phyloP scores from a whole-genome alignment of 768 basidiomycete species.

The Dictyophora rubrovolvata region DNA sequence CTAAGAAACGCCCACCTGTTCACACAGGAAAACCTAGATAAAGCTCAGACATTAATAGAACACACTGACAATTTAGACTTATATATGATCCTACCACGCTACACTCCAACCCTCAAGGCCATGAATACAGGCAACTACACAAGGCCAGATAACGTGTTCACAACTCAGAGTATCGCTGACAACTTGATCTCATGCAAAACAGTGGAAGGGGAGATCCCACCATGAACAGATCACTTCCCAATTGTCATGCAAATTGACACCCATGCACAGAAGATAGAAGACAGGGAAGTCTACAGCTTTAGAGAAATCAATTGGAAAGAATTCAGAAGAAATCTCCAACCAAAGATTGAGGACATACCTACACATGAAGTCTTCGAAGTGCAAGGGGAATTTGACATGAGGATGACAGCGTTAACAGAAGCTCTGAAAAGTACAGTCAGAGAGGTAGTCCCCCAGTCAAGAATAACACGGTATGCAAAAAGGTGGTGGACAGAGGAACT shows the following conservation, averaged over 20 bases:
- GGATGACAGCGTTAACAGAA: neutral
- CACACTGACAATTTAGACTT: constrained; percentile 19
- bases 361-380: neutral
- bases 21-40: constrained; percentile 3
- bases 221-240: constrained; percentile 31
- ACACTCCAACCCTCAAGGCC: constrained; percentile 24
- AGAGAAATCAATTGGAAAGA: constrained; percentile 23
- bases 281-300: constrained; percentile 17
- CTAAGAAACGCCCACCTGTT: constrained; percentile 20
- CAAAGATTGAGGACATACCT: neutral
- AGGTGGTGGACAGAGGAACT: constrained; percentile 28
- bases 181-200: constrained; percentile 21
- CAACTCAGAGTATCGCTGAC: constrained; percentile 12
- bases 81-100: constrained; percentile 24
- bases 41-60: constrained; percentile 26
- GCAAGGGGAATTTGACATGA: constrained; percentile 10
- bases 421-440: constrained; percentile 16
- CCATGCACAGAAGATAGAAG: neutral
- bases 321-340: constrained; percentile 17
- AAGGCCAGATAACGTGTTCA: constrained; percentile 36
- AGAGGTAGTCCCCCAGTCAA: constrained; percentile 13
- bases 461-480: constrained; percentile 19
- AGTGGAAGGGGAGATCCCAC: constrained; percentile 9
- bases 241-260: constrained; percentile 23
- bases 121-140: constrained; percentile 24